A percentile compares a stretch with the other conserved stretches of the same genome.
Evolutionary conservation across 495 filamentous ascomycete genomes (phyloP).

Genomic region (Trypethelium eluteriae): DNA sequence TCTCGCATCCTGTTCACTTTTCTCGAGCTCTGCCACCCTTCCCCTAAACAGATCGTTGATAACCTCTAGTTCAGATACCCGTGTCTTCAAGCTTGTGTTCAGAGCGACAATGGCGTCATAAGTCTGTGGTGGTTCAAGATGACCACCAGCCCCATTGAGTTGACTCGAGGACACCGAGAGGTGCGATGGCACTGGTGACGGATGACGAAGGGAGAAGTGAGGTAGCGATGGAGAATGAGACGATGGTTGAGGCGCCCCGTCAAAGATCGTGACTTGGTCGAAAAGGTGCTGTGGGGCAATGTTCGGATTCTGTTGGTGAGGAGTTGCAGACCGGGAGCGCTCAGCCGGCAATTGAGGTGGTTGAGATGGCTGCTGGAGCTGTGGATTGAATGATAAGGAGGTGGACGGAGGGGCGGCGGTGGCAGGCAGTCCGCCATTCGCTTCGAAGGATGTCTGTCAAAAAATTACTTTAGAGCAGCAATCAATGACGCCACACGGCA

Average conservation of each 20-base stretch:
- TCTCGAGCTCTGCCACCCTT: conserved; percentile 79
- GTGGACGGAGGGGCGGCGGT: background rate
- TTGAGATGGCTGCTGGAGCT: conserved; percentile 2
- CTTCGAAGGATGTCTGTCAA: conserved; percentile 18
- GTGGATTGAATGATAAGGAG: background rate
- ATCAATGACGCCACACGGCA: background rate
- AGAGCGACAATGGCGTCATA: conserved; percentile 42
- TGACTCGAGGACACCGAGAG: conserved; percentile 27
- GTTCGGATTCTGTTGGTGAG: conserved; percentile 38
- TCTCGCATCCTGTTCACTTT: conserved; percentile 60
- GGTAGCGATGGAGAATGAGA: conserved; percentile 47
- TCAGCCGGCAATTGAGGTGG: conserved; percentile 43
- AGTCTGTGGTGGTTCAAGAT: conserved; percentile 66
- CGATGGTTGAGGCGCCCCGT: conserved; percentile 45
- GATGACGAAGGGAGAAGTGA: conserved; percentile 48
- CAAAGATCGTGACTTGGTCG: conserved; percentile 60
- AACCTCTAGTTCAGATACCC: conserved; percentile 68
- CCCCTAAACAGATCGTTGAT: conserved; percentile 90
- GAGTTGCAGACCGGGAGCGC: background rate
- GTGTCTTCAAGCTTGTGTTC: conserved; percentile 33
- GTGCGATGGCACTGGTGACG: conserved; percentile 61
- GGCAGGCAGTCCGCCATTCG: conserved; percentile 36
- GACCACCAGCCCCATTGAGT: conserved; percentile 54
- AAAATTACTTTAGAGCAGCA: background rate
- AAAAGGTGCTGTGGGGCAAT: conserved; percentile 73